These are phyloP conservation scores for Agaricus subrufescens DNA, from an alignment of 768 basidiomycete species.

Conservation along the genomic window DNA sequence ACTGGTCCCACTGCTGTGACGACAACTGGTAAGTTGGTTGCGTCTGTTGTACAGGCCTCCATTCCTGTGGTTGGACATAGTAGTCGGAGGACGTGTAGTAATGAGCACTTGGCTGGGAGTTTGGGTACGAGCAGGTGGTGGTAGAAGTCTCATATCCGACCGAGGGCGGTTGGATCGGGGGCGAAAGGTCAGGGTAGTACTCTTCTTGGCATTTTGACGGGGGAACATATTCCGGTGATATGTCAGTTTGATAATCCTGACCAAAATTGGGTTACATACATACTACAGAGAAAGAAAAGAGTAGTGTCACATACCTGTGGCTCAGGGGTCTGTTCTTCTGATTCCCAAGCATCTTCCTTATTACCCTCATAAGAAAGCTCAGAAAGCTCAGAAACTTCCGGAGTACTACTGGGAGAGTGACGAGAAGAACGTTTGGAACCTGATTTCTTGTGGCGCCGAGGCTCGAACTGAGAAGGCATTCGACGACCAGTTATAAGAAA, in stretches of 20 bases:
- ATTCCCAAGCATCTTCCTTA: no score
- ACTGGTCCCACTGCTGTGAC: slow-evolving; percentile 5
- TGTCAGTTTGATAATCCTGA: no score
- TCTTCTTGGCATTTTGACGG: not conserved
- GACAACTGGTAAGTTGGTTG: not conserved
- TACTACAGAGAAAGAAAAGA: no score
- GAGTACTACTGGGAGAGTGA: not conserved
- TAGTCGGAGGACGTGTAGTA: slow-evolving; percentile 2
- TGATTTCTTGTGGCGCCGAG: not conserved
- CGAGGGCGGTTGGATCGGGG: not conserved
- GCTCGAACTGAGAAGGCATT: not conserved
- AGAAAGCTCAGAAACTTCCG: not conserved
- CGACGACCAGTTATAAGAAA: slow-evolving; percentile 6
- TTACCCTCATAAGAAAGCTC: not conserved
- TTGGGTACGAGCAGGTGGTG: not conserved
- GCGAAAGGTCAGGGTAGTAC: no score
- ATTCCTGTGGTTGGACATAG: not conserved
- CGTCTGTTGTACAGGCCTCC: not conserved
- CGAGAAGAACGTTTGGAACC: not conserved
- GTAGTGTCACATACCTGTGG: no score
- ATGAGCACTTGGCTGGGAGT: not conserved
- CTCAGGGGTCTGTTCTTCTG: no score
- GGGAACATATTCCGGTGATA: not conserved
- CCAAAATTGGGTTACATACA: no score
- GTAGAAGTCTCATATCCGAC: not conserved